Percentiles rank a stretch among this genome's conserved stretches.
These are phyloP conservation scores for Seminavis robusta DNA, from an alignment of 108 stramenopile species.

Conservation along the genomic window DNA sequence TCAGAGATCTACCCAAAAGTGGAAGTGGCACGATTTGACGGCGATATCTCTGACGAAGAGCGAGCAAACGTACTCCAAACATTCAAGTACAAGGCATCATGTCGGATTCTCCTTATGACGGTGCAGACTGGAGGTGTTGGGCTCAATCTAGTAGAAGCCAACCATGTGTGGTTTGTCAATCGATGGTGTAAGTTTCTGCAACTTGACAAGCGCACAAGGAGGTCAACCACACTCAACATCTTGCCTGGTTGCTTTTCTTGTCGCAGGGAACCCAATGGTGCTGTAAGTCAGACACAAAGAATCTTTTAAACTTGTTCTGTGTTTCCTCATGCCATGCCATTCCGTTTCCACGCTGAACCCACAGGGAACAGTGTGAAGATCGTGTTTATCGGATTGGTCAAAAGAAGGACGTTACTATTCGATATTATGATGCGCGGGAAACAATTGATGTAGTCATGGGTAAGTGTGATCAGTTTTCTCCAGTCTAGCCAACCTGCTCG, in stretches of 20 bases:
- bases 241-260: too few relatives aligned
- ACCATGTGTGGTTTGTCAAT: constrained; percentile 39
- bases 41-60: constrained; percentile 26
- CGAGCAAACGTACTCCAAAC: constrained; percentile 14
- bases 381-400: constrained; percentile 62
- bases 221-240: too few relatives aligned
- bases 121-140: constrained; percentile 45
- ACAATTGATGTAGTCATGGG: constrained; percentile 50
- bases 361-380: constrained; percentile 53
- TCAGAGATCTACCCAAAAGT: too few relatives aligned
- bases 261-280: too few relatives aligned
- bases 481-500: too few relatives aligned
- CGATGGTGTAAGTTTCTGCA: constrained; percentile 24
- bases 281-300: too few relatives aligned
- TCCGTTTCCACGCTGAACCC: too few relatives aligned
- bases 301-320: too few relatives aligned
- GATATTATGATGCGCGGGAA: constrained; percentile 19
- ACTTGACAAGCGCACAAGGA: too few relatives aligned
- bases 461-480: too few relatives aligned
- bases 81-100: constrained; percentile 25
- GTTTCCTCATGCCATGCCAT: too few relatives aligned
- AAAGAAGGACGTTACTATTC: constrained; percentile 35
- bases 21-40: constrained; percentile 35
- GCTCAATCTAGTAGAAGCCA: constrained; percentile 38
- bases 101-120: constrained; percentile 33